Evolutionary conservation across 2,329 filamentous ascomycete species (phyloP).

Genomic region (Xylaria sp.): DNA sequence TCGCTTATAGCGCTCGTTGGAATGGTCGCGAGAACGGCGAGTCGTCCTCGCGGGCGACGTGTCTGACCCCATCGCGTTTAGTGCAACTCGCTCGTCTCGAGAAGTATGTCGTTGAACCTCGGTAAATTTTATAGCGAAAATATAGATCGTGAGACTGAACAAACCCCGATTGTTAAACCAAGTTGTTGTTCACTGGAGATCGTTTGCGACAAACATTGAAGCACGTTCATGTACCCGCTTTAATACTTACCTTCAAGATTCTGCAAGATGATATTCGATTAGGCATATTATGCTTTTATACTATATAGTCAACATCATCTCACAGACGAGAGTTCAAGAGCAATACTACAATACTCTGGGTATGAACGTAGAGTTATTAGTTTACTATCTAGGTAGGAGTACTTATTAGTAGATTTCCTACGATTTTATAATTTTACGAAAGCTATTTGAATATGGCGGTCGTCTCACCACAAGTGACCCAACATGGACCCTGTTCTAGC

Average conservation of each 20-base stretch:
- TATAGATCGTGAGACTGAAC: conserved; percentile 1
- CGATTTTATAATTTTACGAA: no score
- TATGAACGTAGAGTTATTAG: no score
- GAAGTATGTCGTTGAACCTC: background rate
- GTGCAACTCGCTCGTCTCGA: conserved; percentile 4
- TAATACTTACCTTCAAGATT: background rate
- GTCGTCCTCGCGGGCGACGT: conserved; percentile 16
- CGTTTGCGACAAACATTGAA: background rate
- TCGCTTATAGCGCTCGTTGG: conserved; percentile 39
- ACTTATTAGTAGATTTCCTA: no score
- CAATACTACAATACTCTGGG: no score
- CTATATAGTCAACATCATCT: no score
- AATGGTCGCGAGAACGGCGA: conserved; percentile 31
- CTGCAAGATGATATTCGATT: background rate
- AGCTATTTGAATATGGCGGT: no score
- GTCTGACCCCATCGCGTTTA: conserved; percentile 33
- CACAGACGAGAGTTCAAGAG: no score
- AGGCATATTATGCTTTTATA: background rate
- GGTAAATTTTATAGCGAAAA: conserved; percentile 2
- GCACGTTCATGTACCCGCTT: background rate
- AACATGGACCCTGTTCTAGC: no score
- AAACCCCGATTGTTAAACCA: conserved; percentile 5
- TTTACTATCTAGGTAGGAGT: no score
- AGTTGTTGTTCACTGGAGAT: background rate
- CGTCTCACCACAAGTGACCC: no score